A percentile compares a stretch with the other conserved stretches of the same genome.
These are phyloP conservation scores for Magnaporthiopsis incrustans DNA, from an alignment of 2,329 filamentous ascomycete species.

Conservation along the genomic window DNA sequence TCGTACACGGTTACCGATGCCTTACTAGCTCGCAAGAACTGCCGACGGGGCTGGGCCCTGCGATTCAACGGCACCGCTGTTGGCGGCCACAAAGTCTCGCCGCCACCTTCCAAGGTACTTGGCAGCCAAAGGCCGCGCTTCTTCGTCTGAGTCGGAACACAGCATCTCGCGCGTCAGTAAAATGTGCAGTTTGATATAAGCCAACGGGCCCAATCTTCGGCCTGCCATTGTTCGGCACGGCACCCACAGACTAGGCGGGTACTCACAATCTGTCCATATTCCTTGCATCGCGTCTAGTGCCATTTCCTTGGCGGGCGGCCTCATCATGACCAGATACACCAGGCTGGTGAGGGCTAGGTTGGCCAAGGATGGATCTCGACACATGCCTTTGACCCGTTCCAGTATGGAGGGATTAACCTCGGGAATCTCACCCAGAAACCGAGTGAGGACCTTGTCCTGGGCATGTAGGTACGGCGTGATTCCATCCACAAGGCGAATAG, in stretches of 20 bases:
- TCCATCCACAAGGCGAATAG: constrained; percentile 74
- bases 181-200: not conserved
- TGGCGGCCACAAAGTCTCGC: constrained; percentile 40
- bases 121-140: constrained; percentile 52
- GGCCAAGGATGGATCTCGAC: constrained; percentile 57
- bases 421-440: constrained; percentile 87
- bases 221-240: not conserved
- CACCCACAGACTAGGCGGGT: no score
- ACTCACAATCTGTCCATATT: constrained; percentile 59
- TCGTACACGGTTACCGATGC: not conserved
- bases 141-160: constrained; percentile 39
- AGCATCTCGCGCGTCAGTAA: not conserved
- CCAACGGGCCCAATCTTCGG: no score
- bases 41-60: not conserved
- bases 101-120: constrained; percentile 57
- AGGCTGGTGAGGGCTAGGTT: constrained; percentile 56
- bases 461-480: constrained; percentile 87
- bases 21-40: constrained; percentile 2
- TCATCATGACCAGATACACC: constrained; percentile 60
- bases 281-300: constrained; percentile 59
- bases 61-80: constrained; percentile 9
- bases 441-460: constrained; percentile 80
- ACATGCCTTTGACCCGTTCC: constrained; percentile 60
- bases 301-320: constrained; percentile 54
- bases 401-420: constrained; percentile 67